Evolutionary conservation across 768 basidiomycete species (phyloP), one percentile per base, ranked within the genome.

Genomic region (Ramaria sp.): DNA sequence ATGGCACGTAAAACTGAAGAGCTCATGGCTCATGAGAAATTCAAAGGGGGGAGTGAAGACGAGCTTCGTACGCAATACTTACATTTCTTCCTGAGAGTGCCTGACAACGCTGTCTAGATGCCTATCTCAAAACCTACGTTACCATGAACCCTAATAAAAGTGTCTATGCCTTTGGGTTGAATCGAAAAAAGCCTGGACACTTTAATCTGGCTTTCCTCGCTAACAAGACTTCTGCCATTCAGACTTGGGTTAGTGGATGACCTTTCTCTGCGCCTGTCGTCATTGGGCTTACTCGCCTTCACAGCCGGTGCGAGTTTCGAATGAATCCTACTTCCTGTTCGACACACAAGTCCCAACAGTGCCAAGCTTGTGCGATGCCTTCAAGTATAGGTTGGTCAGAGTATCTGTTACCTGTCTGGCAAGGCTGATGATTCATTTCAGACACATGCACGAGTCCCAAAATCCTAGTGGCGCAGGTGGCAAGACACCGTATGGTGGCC

Each of bases 1-100:
- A 94, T 94, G 77, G 85, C 89, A 45, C 83, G 91, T 41, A 85
- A 90, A 62, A 86, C 97, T 1, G 94, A 97, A 68, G 93, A 98
- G 66, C 72, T 98, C 55, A 92, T 92, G 84, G 81, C 84, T 22
- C 89, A 93, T 64, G 96, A 98, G 64, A 96, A 96, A 68, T 98
- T 88, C 77, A 92, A 92, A 69, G 81, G 81, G 34, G 87, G 86
- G 19, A 76, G 84, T 10, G 89, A 94, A 70, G 88, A 91, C 56
- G 88, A 94, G 62, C 78, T 99, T 48, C 88, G 95, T 97, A 62
- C 68, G 94, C 76, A n/a, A 7, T 19, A 13, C 34, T 49, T 20
- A 24, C 53, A 30, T 12, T 61, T 47, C 48, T 27, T 17, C 45
- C 47, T 39, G 57, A 13, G 33, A 33, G 55, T 42, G 31, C 33